Conservation (phyloP, 2,329 filamentous ascomycete species). For the Endocalyx cinctus region DNA sequence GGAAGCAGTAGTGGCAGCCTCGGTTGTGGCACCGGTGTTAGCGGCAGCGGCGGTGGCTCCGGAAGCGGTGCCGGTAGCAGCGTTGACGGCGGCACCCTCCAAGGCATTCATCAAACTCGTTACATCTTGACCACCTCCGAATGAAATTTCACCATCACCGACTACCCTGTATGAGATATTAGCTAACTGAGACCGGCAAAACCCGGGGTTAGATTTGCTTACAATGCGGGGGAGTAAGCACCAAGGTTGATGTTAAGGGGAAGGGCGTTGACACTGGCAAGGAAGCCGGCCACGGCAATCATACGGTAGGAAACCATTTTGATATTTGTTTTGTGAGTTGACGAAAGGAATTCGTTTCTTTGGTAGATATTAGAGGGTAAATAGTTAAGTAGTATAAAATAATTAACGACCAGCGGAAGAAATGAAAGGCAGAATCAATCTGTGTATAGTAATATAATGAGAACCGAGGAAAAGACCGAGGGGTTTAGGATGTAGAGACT, state of each 20-base stretch:
- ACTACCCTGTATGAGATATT: conserved; percentile 26
- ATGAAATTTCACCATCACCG: conserved; percentile 30
- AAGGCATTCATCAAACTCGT: conserved; percentile 40
- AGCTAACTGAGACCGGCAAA: conserved; percentile 7
- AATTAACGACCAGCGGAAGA: conserved; percentile 31
- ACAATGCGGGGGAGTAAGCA: conserved; percentile 40
- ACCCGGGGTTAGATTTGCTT: conserved; percentile 14
- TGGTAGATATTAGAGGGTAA: conserved; percentile 5
- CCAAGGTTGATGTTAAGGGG: conserved; percentile 41
- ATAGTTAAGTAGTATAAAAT: conserved; percentile 18
- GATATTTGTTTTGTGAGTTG: conserved; percentile 6
- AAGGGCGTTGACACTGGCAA: conserved; percentile 29
- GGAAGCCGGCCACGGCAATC: conserved; percentile 31
- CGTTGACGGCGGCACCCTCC: conserved; percentile 38
- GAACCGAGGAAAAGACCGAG: conserved; percentile 20
- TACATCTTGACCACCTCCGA: conserved; percentile 39
- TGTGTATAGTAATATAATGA: conserved; percentile 13
- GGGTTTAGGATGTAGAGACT: conserved; percentile 16
- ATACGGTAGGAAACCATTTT: conserved; percentile 35
- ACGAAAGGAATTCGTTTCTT: background rate
- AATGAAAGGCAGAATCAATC: conserved; percentile 20
- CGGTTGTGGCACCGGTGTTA: conserved; percentile 1
- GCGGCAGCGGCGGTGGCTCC: conserved; percentile 16
- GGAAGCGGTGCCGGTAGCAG: conserved; percentile 19
- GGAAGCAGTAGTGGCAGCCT: background rate